These are phyloP conservation scores for Daldinia childiae DNA, from an alignment of 495 filamentous ascomycete genomes.

Conservation along the genomic window DNA sequence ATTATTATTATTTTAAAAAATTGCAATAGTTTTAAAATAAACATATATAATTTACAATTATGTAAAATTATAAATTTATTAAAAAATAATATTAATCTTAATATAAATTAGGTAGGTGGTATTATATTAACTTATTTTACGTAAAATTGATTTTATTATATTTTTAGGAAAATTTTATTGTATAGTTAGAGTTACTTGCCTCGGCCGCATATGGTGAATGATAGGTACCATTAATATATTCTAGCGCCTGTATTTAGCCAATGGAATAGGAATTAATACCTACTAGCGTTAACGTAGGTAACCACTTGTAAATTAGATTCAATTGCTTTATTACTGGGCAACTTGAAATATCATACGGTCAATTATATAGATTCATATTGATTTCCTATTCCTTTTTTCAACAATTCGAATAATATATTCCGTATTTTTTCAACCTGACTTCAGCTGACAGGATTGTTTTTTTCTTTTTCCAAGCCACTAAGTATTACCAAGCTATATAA, in stretches of 20 bases:
- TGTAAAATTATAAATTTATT: too few species aligned
- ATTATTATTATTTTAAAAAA: too few species aligned
- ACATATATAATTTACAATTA: too few species aligned
- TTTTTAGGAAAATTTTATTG: too few species aligned
- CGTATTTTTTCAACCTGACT: not conserved
- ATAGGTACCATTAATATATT: not conserved
- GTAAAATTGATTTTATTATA: too few species aligned
- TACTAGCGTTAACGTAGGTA: not conserved
- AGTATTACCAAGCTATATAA: not conserved
- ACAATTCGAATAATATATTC: not conserved
- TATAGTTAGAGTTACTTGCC: too few species aligned
- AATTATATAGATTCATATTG: too few species aligned
- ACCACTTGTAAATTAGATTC: not conserved
- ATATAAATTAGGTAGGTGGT: too few species aligned
- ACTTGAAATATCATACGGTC: not conserved
- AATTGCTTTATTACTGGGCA: not conserved
- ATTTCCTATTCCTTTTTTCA: too few species aligned
- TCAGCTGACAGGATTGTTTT: not conserved
- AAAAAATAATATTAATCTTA: too few species aligned
- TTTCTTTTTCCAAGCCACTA: not conserved
- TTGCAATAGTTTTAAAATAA: too few species aligned
- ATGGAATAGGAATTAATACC: not conserved
- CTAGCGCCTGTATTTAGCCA: conserved; percentile 2
- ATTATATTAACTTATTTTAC: too few species aligned
- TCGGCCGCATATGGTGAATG: conserved; percentile 33